Percentiles rank a stretch among this genome's conserved stretches.
phyloP scores from a whole-genome alignment of 2,329 filamentous ascomycete species.

The Hymenoscyphus linearis region DNA sequence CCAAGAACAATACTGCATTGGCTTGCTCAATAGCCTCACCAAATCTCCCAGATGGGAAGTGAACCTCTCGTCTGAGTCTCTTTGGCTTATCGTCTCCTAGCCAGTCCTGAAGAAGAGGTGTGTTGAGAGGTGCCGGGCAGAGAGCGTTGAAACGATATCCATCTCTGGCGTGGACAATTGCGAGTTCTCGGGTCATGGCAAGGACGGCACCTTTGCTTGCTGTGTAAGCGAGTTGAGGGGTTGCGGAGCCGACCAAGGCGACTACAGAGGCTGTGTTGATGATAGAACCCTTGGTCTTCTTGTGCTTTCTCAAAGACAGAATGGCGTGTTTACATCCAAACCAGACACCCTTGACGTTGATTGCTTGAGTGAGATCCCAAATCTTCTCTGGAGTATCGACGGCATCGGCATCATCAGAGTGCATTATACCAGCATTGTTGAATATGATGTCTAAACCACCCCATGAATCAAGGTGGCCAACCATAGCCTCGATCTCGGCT shows the following conservation, averaged over 20 bases:
- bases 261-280: constrained; percentile 73
- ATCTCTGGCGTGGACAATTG: constrained; percentile 69
- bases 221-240: constrained; percentile 70
- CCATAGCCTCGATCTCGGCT: constrained; percentile 53
- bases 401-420: constrained; percentile 58
- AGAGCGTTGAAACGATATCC: constrained; percentile 71
- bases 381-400: constrained; percentile 67
- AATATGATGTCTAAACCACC: constrained; percentile 71
- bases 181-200: constrained; percentile 67
- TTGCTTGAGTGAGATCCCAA: constrained; percentile 70
- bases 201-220: constrained; percentile 72
- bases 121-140: constrained; percentile 71
- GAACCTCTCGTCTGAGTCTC: constrained; percentile 64
- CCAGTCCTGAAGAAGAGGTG: constrained; percentile 71
- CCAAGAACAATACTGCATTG: constrained; percentile 67
- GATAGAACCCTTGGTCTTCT: constrained; percentile 62
- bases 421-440: constrained; percentile 80
- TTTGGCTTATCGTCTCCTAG: constrained; percentile 67
- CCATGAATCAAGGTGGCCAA: constrained; percentile 60
- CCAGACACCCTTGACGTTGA: constrained; percentile 78
- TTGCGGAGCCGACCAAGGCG: constrained; percentile 65
- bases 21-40: constrained; percentile 76
- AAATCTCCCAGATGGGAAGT: constrained; percentile 71
- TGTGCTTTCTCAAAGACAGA: constrained; percentile 58
- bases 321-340: constrained; percentile 71